A percentile compares a stretch with the other conserved stretches of the same genome.
Evolutionary conservation across 2,329 filamentous ascomycete species (phyloP).

Genomic region (Seiridium unicorne): DNA sequence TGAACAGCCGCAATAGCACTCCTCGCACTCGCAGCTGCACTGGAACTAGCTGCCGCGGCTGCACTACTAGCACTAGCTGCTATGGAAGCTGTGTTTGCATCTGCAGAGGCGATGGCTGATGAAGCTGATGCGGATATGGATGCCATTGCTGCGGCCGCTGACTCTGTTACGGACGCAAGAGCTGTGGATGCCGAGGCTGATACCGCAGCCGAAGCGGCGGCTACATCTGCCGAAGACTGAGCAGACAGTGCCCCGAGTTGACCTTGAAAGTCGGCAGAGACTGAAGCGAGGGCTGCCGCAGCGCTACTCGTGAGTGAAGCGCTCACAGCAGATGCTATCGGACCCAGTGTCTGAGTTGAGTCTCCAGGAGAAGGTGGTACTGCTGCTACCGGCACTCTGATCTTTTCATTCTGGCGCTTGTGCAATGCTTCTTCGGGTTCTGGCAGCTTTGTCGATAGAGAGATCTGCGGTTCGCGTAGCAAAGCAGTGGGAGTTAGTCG

Average conservation of each 20-base stretch:
- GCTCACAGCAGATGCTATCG: neutral
- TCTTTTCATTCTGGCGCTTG: neutral
- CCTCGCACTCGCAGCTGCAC: neutral
- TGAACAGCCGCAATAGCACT: slow-evolving; percentile 1
- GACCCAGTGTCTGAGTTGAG: neutral
- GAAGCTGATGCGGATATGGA: neutral
- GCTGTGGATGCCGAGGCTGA: slow-evolving; percentile 1
- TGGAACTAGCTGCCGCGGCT: neutral
- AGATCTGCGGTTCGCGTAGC: neutral
- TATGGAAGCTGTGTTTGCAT: neutral
- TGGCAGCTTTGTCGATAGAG: neutral
- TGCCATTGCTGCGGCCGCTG: neutral
- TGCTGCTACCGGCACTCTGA: neutral
- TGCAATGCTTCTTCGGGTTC: too few species aligned
- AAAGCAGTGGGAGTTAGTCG: neutral
- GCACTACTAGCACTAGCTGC: slow-evolving; percentile 7
- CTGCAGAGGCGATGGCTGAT: neutral
- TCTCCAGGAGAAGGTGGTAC: neutral
- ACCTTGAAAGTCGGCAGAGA: slow-evolving; percentile 1
- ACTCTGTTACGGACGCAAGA: slow-evolving; percentile 1
- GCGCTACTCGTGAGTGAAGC: slow-evolving; percentile 2
- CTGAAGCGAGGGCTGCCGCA: neutral
- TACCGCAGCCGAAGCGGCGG: slow-evolving; percentile 2
- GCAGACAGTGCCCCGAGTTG: neutral
- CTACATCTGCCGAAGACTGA: slow-evolving; percentile 3